These are phyloP conservation scores for Exsudoporus floridanus DNA, from an alignment of 1,284 basidiomycete genomes.

Conservation along the genomic window DNA sequence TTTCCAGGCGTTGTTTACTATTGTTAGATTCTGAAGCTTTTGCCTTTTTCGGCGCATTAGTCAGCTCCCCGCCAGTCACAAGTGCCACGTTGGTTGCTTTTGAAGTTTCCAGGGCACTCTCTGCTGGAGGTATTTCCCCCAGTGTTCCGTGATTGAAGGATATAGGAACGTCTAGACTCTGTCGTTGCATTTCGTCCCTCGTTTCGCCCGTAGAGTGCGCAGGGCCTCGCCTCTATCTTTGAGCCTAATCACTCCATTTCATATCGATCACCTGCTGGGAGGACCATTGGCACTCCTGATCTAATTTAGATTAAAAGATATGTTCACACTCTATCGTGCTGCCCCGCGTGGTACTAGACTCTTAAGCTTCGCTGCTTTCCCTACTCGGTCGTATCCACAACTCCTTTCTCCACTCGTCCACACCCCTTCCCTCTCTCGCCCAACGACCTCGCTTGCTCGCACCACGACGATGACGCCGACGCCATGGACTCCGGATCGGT, in stretches of 20 bases:
- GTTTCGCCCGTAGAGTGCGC: neutral
- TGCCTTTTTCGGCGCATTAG: slow-evolving; percentile 14
- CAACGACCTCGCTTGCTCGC: slow-evolving; percentile 4
- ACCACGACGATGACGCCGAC: slow-evolving; percentile 35
- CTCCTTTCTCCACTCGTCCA: slow-evolving; percentile 11
- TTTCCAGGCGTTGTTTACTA: slow-evolving; percentile 24
- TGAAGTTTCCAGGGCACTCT: no score
- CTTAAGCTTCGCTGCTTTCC: slow-evolving; percentile 17
- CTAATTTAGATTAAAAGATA: slow-evolving; percentile 27
- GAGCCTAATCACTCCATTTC: slow-evolving; percentile 6
- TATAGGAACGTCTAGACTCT: neutral
- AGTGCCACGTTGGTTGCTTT: no score
- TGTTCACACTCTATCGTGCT: slow-evolving; percentile 10
- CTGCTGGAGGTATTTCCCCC: no score
- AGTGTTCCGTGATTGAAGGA: no score
- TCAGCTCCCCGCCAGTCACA: no score
- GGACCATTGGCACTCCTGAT: slow-evolving; percentile 37
- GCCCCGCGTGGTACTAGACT: slow-evolving; percentile 22
- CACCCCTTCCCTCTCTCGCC: slow-evolving; percentile 24
- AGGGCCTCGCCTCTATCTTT: neutral
- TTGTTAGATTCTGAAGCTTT: slow-evolving; percentile 31
- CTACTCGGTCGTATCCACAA: slow-evolving; percentile 10
- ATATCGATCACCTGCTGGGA: slow-evolving; percentile 17
- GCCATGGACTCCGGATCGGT: slow-evolving; percentile 46
- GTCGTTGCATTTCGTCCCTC: neutral